Base-by-base conservation (phyloP, 768 basidiomycete species). In the Polyporus arcularius region DNA sequence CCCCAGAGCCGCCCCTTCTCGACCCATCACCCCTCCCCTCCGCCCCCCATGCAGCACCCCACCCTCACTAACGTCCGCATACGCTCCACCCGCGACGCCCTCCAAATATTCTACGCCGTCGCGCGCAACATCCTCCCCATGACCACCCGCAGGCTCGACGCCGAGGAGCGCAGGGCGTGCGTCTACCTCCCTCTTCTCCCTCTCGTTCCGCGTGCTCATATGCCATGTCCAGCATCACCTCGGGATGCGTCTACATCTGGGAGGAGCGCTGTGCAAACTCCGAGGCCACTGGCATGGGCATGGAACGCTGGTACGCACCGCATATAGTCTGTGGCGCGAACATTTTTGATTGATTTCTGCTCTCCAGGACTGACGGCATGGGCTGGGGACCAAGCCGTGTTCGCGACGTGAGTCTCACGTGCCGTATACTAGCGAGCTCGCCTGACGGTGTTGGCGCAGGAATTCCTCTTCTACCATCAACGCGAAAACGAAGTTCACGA, bases 241-340 rank as follows among this genome's bases (percentile, higher is more conserved):
- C 91, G 0, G 91, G 91, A 28, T 90, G 90, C 65, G 89, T 92
- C 26, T 93, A 92, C 66, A 89, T 93, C 62, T 94, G 92, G 91
- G 91, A 94, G 71, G 91, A 94, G 66, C 87, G 90, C 63, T 88
- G 88, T 28, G 88, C 90, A 7, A 90, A 89, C 70, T 85, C 88
- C n/a, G 90, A 91, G 32, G 79, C 81, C 54, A 89, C 90, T 10
- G 91, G 91, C 14, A 82, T 92, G 49, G 91, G 91, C 40, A 94
- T 94, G 87, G 92, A 93, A 67, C 81, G 91, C 73, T 92, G 92
- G 87, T 85, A 68, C 40, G 77, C 70, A 35, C 30, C 51, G 54
- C 60, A 21, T 45, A 53, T 18, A 51, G 43, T 64, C 60, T 56
- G 46, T 40, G 41, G 12, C 21, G 6, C 4, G 11, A n/a, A 45